phyloP scores from a whole-genome alignment of 1,139 yeast species.

The Yamadazyma sp. region DNA sequence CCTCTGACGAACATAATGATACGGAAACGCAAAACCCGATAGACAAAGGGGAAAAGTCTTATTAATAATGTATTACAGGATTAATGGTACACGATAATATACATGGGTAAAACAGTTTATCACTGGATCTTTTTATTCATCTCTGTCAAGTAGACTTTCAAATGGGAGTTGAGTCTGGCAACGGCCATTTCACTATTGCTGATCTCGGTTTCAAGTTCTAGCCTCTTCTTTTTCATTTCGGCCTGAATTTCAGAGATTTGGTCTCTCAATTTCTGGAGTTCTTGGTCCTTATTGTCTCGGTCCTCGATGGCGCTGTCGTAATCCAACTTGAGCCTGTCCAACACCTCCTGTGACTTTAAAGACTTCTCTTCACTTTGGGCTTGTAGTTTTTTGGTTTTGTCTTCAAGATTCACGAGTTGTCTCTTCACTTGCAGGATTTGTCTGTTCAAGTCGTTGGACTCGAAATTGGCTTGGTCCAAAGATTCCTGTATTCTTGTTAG shows the following conservation, averaged over 20 bases:
- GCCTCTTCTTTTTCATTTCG: conserved; percentile 42
- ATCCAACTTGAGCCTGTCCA: conserved; percentile 45
- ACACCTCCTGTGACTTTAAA: conserved; percentile 42
- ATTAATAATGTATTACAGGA: neutral
- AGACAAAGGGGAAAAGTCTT: neutral
- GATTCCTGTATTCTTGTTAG: conserved; percentile 45
- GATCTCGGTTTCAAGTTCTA: conserved; percentile 53
- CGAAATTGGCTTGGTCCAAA: conserved; percentile 44
- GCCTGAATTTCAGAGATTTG: conserved; percentile 50
- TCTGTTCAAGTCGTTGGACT: conserved; percentile 49
- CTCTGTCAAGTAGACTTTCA: conserved; percentile 16
- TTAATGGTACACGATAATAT: conserved; percentile 2
- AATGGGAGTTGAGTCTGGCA: conserved; percentile 37
- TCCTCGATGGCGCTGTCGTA: conserved; percentile 52
- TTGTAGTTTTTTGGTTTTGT: conserved; percentile 51
- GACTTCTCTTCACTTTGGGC: conserved; percentile 51
- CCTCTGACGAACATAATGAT: neutral
- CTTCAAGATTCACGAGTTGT: conserved; percentile 54
- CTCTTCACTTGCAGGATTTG: conserved; percentile 50
- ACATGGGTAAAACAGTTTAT: neutral
- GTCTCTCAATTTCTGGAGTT: conserved; percentile 47
- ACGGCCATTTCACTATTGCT: conserved; percentile 55
- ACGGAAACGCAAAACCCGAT: neutral
- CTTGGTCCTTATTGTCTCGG: conserved; percentile 52
- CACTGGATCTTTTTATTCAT: conserved; percentile 15